Evolutionary conservation across 2,329 filamentous ascomycete species (phyloP), one percentile per base, ranked within the genome.

Genomic region (Exophiala sideris): DNA sequence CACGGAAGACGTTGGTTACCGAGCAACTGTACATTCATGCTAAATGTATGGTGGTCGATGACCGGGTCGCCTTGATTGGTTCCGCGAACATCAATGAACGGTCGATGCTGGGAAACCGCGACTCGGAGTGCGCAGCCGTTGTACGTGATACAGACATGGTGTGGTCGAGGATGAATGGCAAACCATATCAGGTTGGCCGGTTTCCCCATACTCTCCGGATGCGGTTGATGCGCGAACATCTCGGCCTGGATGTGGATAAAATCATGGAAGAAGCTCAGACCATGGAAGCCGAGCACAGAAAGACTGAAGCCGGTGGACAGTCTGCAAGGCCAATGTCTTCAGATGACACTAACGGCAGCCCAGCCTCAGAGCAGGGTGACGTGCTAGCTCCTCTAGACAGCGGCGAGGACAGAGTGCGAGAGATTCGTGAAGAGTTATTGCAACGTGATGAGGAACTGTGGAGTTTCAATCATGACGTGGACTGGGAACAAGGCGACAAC

Each of bases 61-160:
- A 99, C 66, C 84, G 92, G 33, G 84, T 94, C 54, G 92, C 87
- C 16, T 85, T 99, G 57, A 99, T 99, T 64, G 94, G 94, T 14
- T 97, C 92, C 42, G 94, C 94, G 49, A 99, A 99, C 68, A 97
- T 99, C 77, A 99, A 99, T 65, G 94, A 99, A 71, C 85, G 94
- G 42, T 97, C 92, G 5, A 91, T 97, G 90, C 72, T 96, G 57
- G 94, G 94, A 7, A 87, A 83, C 45, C 84, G 94, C 65, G 94
- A 99, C 70, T 96, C 92, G 0, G 94, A 99, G 71, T 85, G 89
- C 58, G 94, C 92, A 4, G 87, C 91, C 5, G 81, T 97, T 40
- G 88, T 99, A 39, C 84, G 92, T 49, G 94, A 99, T 68, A 92
- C 89, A 1, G 90, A 96, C 68, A 91, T 96, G 83, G 82, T 96